Evolutionary conservation across 1,284 basidiomycete species (phyloP).

Genomic region (Microbotryum intermedium): DNA sequence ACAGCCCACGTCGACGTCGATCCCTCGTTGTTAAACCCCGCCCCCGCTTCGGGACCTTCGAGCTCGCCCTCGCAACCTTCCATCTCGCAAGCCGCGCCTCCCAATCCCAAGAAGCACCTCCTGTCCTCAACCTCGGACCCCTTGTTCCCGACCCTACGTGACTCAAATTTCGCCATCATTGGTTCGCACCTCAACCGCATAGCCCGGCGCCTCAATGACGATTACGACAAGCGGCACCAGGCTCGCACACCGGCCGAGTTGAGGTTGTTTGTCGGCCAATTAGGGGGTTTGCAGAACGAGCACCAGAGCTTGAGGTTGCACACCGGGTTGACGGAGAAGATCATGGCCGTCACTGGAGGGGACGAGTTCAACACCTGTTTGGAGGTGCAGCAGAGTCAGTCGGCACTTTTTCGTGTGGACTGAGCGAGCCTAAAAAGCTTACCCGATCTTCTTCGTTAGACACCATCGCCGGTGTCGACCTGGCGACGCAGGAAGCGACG

Average conservation of each 20-base stretch:
- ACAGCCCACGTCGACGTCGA: slow-evolving; percentile 86
- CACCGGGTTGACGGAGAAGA: slow-evolving; percentile 83
- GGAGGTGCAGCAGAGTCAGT: slow-evolving; percentile 89
- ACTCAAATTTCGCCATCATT: slow-evolving; percentile 89
- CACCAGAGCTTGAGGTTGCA: slow-evolving; percentile 83
- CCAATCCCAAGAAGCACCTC: slow-evolving; percentile 29
- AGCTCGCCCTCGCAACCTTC: slow-evolving; percentile 56
- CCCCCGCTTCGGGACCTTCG: slow-evolving; percentile 52
- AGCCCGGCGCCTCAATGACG: slow-evolving; percentile 77
- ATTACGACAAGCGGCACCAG: slow-evolving; percentile 67
- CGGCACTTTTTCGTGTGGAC: neutral
- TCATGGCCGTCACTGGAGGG: slow-evolving; percentile 74
- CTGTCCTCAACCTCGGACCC: slow-evolving; percentile 59
- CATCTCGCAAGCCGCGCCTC: slow-evolving; percentile 10
- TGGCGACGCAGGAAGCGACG: slow-evolving; percentile 60
- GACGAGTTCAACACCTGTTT: slow-evolving; percentile 84
- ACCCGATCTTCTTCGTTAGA: slow-evolving; percentile 46
- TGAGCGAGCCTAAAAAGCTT: neutral
- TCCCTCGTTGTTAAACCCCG: slow-evolving; percentile 54
- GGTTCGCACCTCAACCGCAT: slow-evolving; percentile 72
- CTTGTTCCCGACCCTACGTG: slow-evolving; percentile 74
- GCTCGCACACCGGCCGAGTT: slow-evolving; percentile 89
- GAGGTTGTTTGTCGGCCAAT: slow-evolving; percentile 86
- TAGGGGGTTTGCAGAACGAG: slow-evolving; percentile 83
- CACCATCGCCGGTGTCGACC: slow-evolving; percentile 79